Conservation (phyloP, 495 filamentous ascomycete genomes). For the Chaetomidium leptoderma region DNA sequence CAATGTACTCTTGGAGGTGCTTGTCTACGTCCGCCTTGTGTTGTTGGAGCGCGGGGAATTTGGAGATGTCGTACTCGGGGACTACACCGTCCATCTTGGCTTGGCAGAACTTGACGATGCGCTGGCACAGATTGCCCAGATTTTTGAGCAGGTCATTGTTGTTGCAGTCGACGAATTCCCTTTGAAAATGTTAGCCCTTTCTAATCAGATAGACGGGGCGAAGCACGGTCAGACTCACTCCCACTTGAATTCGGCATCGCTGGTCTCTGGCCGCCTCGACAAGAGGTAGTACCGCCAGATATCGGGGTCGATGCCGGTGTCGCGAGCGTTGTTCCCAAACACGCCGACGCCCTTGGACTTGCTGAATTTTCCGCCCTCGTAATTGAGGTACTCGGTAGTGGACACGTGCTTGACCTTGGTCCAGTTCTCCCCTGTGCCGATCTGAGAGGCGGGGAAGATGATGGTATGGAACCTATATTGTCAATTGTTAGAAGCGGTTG, state of each 20-base stretch:
- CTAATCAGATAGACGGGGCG: no score
- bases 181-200: slow-evolving; percentile 16
- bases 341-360: slow-evolving; percentile 87
- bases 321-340: slow-evolving; percentile 82
- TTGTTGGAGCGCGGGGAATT: slow-evolving; percentile 22
- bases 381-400: slow-evolving; percentile 93
- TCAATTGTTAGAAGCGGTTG: background rate
- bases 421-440: slow-evolving; percentile 80
- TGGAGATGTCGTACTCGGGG: slow-evolving; percentile 56
- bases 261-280: slow-evolving; percentile 80
- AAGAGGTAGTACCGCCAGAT: slow-evolving; percentile 95
- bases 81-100: slow-evolving; percentile 65
- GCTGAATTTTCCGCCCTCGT: slow-evolving; percentile 93
- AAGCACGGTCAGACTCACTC: slow-evolving; percentile 23
- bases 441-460: slow-evolving; percentile 83
- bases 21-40: slow-evolving; percentile 60
- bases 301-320: slow-evolving; percentile 79
- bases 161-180: slow-evolving; percentile 75
- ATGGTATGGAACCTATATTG: slow-evolving; percentile 67
- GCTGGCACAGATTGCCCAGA: slow-evolving; percentile 90
- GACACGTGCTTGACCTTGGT: slow-evolving; percentile 85
- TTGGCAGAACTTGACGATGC: slow-evolving; percentile 85
- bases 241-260: slow-evolving; percentile 90
- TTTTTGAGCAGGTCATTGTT: slow-evolving; percentile 89
- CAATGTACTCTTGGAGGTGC: slow-evolving; percentile 63